These are phyloP conservation scores for Colletotrichum theobromicola DNA, from an alignment of 2,329 filamentous ascomycete species.

Conservation along the genomic window DNA sequence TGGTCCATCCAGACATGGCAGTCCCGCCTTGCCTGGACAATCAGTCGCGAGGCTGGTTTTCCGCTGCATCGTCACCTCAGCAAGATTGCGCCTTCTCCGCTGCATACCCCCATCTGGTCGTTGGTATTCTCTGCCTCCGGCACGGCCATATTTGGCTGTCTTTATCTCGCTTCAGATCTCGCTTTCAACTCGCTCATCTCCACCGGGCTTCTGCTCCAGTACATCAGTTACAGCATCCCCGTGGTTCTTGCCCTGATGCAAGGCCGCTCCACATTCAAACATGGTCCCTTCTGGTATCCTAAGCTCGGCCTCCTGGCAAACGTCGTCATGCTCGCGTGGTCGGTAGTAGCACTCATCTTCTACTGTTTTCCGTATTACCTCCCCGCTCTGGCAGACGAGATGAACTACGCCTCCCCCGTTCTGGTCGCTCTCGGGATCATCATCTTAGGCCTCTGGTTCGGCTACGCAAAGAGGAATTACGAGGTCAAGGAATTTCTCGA, in stretches of 20 bases:
- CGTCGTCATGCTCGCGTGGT: constrained; percentile 28
- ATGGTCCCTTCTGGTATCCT: constrained; percentile 32
- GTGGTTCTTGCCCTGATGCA: constrained; percentile 26
- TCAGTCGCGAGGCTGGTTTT: constrained; percentile 30
- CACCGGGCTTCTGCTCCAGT: constrained; percentile 28
- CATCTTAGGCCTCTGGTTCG: constrained; percentile 24
- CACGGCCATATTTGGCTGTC: constrained; percentile 30
- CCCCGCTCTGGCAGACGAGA: constrained; percentile 22
- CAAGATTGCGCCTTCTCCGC: constrained; percentile 25
- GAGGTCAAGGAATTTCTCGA: constrained; percentile 25
- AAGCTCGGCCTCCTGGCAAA: constrained; percentile 29
- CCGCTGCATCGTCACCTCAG: constrained; percentile 27
- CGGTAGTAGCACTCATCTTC: constrained; percentile 26
- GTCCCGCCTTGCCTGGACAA: constrained; percentile 32
- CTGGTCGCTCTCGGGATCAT: constrained; percentile 23
- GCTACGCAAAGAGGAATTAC: constrained; percentile 27
- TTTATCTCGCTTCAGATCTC: constrained; percentile 31
- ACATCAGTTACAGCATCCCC: constrained; percentile 32
- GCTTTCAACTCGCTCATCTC: constrained; percentile 31
- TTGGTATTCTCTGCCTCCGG: constrained; percentile 26
- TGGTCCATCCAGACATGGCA: constrained; percentile 34
- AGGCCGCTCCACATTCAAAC: constrained; percentile 28
- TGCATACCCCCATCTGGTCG: constrained; percentile 30
- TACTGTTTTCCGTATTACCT: constrained; percentile 32
- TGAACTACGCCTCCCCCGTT: constrained; percentile 31